These are phyloP conservation scores for Penicillium sp. DNA, from an alignment of 2,329 filamentous ascomycete genomes.

Conservation along the genomic window DNA sequence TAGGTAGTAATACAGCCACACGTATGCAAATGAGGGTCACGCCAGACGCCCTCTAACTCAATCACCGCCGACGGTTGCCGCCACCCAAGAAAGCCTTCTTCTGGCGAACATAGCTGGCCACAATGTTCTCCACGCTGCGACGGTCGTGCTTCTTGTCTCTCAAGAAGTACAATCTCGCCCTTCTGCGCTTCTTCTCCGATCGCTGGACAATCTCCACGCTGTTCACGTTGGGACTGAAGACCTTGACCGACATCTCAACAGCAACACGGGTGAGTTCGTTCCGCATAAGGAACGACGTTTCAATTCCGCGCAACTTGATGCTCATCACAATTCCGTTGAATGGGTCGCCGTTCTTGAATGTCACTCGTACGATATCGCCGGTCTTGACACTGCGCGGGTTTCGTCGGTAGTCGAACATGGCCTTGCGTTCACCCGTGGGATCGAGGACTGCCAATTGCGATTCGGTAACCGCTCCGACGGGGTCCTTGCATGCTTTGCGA, in stretches of 20 bases:
- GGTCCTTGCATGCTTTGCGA: constrained; percentile 50
- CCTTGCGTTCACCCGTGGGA: constrained; percentile 75
- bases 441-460: constrained; percentile 74
- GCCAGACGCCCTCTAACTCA: constrained; percentile 10
- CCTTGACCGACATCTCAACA: constrained; percentile 97
- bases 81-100: constrained; percentile 46
- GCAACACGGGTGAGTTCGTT: constrained; percentile 82
- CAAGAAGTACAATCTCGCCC: constrained; percentile 89
- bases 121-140: constrained; percentile 78
- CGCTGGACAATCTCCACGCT: constrained; percentile 93
- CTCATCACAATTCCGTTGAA: constrained; percentile 86
- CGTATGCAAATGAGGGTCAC: constrained; percentile 8
- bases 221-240: constrained; percentile 84
- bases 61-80: constrained; percentile 19
- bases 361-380: constrained; percentile 89
- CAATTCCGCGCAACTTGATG: constrained; percentile 81
- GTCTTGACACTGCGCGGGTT: constrained; percentile 77
- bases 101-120: constrained; percentile 62
- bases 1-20: constrained; percentile 12
- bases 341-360: constrained; percentile 78
- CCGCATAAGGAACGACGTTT: constrained; percentile 81
- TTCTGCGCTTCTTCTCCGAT: constrained; percentile 75
- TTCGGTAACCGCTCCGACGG: constrained; percentile 64
- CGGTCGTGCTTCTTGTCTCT: constrained; percentile 82
- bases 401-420: constrained; percentile 69